Evolutionary conservation across 2,329 filamentous ascomycete genomes (phyloP), one percentile per base, ranked within the genome.

Genomic region (Sclerotinia minor): DNA sequence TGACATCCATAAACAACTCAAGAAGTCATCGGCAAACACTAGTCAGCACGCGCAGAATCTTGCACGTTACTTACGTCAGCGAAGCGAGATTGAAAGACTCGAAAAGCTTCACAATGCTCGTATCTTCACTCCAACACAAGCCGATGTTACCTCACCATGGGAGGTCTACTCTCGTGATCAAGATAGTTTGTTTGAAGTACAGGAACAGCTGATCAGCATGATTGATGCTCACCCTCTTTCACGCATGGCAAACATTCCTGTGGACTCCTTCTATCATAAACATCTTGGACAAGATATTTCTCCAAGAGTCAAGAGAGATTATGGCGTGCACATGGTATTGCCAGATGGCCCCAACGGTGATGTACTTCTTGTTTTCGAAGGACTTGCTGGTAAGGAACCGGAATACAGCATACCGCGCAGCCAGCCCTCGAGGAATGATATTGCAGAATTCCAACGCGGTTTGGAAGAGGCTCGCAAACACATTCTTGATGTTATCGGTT

Each of bases 91-190:
- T 74, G 87, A 92, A 73, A 88, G 92, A 64, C 84, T 99, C 19
- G 93, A 97, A 81, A 87, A 85, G 69, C 80, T 86, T 59, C 92
- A 97, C 79, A 86, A 91, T 75, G 89, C 93, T n/a, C 91, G 92
- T 78, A 96, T 98, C 77, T 91, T 94, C 74, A 89, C 93, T 1
- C 92, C 92, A 0, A 85, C 86, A 3, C 83, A 85, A 61, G 87
- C 92, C 55, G 89, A 89, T 47, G 87, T 87, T 15, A 86, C 91
- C 15, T 86, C 90, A 55, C 89, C 89, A 0, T 97, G 94, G 92
- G 90, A 97, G 77, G 85, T 98, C 66, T 97, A 94, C 79, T 92
- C 92, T 8, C 86, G 90, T 49, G 91, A 97, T 74, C 89, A 89
- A 72, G 96, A 95, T 83, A 96, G 93, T 76, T 85, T 86, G 38